phyloP scores from a whole-genome alignment of 2,329 filamentous ascomycete genomes.

The Dothidotthia symphoricarpi region DNA sequence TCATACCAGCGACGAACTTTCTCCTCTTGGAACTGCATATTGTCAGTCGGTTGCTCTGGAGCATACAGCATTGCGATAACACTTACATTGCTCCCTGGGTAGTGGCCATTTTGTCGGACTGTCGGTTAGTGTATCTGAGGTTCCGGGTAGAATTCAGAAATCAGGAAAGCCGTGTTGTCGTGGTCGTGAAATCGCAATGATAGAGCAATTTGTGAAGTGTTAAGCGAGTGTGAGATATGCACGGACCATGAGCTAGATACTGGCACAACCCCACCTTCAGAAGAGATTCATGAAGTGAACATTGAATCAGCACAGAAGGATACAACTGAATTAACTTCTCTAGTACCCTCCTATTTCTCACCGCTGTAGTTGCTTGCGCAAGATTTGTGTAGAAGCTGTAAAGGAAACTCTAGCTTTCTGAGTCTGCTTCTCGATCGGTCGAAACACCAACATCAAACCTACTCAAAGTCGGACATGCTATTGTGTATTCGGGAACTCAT shows the following conservation, averaged over 20 bases:
- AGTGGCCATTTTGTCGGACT: constrained; percentile 43
- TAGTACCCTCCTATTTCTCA: too few relatives aligned
- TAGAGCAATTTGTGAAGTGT: constrained; percentile 6
- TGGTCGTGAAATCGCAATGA: constrained; percentile 20
- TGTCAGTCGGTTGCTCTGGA: constrained; percentile 23
- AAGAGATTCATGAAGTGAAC: too few relatives aligned
- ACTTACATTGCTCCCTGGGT: constrained; percentile 46
- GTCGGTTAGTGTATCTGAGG: constrained; percentile 38
- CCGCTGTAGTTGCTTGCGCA: too few relatives aligned
- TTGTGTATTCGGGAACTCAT: too few relatives aligned
- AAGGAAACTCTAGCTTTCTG: too few relatives aligned
- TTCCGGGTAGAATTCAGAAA: constrained; percentile 35
- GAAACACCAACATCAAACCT: too few relatives aligned
- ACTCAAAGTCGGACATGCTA: too few relatives aligned
- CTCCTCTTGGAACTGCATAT: constrained; percentile 75
- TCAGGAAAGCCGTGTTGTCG: constrained; percentile 32
- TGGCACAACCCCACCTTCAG: background rate
- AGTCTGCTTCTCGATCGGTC: too few relatives aligned
- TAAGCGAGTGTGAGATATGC: constrained; percentile 20
- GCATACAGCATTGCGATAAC: constrained; percentile 3
- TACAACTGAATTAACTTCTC: too few relatives aligned
- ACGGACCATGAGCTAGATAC: background rate
- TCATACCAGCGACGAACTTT: constrained; percentile 59
- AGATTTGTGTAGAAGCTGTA: too few relatives aligned
- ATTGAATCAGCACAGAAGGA: too few relatives aligned